Conservation (phyloP, 2,329 filamentous ascomycete species). For the Alternaria gansuensis region DNA sequence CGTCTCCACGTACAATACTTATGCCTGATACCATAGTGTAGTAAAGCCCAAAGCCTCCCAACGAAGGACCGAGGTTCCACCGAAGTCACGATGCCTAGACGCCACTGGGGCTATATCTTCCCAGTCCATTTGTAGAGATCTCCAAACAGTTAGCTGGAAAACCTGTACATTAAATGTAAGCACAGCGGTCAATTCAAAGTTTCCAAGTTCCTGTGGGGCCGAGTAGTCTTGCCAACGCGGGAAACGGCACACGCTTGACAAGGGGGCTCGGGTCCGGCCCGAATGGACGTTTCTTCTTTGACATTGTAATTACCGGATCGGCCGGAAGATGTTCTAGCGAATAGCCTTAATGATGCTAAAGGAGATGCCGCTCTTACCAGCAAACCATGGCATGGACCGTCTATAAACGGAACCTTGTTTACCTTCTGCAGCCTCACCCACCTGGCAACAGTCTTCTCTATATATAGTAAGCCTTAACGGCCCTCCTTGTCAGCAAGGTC, state of each 20-base stretch:
- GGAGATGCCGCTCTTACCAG: neutral
- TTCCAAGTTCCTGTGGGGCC: neutral
- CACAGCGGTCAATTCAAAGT: neutral
- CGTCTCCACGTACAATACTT: no score
- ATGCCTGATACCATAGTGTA: neutral
- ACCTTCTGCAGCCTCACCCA: neutral
- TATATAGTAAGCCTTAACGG: neutral
- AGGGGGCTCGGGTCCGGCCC: slow-evolving; percentile 8
- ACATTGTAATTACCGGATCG: slow-evolving; percentile 12
- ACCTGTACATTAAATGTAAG: neutral
- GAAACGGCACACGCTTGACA: neutral
- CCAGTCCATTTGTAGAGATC: neutral
- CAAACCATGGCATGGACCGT: slow-evolving; percentile 4
- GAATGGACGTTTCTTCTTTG: slow-evolving; percentile 2
- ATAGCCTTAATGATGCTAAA: neutral
- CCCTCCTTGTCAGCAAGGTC: neutral
- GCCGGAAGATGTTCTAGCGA: neutral
- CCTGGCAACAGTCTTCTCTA: neutral
- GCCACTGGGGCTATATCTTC: neutral
- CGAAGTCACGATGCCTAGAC: neutral
- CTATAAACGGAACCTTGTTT: slow-evolving; percentile 5
- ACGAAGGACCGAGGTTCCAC: neutral
- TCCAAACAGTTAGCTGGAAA: neutral
- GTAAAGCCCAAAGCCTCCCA: slow-evolving; percentile 2
- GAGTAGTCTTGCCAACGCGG: neutral